phyloP scores from a whole-genome alignment of 2,329 filamentous ascomycete species.

The Aspergillus pseudonomiae region DNA sequence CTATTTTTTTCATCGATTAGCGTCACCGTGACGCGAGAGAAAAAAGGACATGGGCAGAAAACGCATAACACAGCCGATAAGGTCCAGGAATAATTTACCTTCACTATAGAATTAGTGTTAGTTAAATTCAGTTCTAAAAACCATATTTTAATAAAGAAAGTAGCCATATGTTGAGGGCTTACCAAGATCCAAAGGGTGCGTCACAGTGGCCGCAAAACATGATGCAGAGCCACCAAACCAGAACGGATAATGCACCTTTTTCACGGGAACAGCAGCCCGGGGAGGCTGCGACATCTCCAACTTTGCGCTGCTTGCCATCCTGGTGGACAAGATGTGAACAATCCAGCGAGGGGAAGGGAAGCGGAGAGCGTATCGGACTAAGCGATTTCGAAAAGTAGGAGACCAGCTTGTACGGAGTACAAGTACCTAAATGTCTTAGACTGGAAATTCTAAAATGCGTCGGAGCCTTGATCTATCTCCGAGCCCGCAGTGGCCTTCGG shows the following conservation, averaged over 20 bases:
- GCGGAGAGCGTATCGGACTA: constrained; percentile 9
- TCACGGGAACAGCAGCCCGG: constrained; percentile 27
- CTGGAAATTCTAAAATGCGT: constrained; percentile 21
- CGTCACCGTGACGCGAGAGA: constrained; percentile 14
- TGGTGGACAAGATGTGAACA: constrained; percentile 27
- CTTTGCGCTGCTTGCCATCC: constrained; percentile 40
- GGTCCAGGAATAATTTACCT: constrained; percentile 43
- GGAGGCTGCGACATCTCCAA: constrained; percentile 31
- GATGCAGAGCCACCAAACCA: constrained; percentile 98
- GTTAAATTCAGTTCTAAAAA: constrained; percentile 7
- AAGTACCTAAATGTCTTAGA: too few relatives aligned
- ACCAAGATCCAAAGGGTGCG: constrained; percentile 92
- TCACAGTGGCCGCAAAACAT: constrained; percentile 87
- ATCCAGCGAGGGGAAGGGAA: constrained; percentile 19
- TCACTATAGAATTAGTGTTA: constrained; percentile 51
- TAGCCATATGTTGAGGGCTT: constrained; percentile 43
- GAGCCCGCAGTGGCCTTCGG: constrained; percentile 16
- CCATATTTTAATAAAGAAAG: not conserved
- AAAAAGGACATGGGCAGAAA: constrained; percentile 6
- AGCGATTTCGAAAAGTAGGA: constrained; percentile 20
- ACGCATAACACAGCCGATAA: constrained; percentile 1
- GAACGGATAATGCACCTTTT: constrained; percentile 68
- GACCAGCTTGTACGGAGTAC: constrained; percentile 15
- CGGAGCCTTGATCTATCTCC: constrained; percentile 40
- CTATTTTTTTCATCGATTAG: constrained; percentile 47